Evolutionary conservation across 306 rosid genomes (phyloP).

Genomic region (Cucumis melo): DNA sequence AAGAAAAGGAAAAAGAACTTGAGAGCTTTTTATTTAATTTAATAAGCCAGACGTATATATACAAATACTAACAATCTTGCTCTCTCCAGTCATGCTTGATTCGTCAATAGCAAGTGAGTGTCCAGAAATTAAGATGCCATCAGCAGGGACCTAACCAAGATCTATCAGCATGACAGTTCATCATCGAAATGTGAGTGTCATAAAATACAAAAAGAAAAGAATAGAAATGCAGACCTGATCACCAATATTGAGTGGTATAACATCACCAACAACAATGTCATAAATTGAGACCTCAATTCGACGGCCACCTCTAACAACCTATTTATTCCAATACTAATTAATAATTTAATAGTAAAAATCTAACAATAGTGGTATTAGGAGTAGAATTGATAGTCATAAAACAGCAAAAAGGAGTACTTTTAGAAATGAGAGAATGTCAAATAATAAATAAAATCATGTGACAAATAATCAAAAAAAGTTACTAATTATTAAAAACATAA

Average conservation of each 20-base stretch:
- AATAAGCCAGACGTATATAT: neutral
- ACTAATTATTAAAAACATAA: neutral
- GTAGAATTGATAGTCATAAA: neutral
- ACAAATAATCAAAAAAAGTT: neutral
- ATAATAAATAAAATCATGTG: neutral
- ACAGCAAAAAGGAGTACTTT: neutral
- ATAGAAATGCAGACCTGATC: slow-evolving; percentile 42
- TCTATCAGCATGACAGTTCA: slow-evolving; percentile 8
- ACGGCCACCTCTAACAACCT: slow-evolving; percentile 87
- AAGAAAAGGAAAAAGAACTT: neutral
- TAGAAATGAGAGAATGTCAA: neutral
- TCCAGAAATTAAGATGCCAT: slow-evolving; percentile 68
- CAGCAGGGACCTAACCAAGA: slow-evolving; percentile 71
- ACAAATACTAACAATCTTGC: slow-evolving; percentile 64
- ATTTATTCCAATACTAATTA: slow-evolving; percentile 2
- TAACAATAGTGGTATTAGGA: neutral
- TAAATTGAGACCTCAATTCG: slow-evolving; percentile 77
- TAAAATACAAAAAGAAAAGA: slow-evolving; percentile 6
- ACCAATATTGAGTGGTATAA: slow-evolving; percentile 75
- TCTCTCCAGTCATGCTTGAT: slow-evolving; percentile 98
- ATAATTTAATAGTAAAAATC: neutral
- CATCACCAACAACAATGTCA: slow-evolving; percentile 92
- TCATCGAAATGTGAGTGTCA: slow-evolving; percentile 1
- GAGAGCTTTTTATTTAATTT: neutral
- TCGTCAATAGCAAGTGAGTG: slow-evolving; percentile 89